phyloP scores from a whole-genome alignment of 1,284 basidiomycete species.

The Trichosporon ovoides region DNA sequence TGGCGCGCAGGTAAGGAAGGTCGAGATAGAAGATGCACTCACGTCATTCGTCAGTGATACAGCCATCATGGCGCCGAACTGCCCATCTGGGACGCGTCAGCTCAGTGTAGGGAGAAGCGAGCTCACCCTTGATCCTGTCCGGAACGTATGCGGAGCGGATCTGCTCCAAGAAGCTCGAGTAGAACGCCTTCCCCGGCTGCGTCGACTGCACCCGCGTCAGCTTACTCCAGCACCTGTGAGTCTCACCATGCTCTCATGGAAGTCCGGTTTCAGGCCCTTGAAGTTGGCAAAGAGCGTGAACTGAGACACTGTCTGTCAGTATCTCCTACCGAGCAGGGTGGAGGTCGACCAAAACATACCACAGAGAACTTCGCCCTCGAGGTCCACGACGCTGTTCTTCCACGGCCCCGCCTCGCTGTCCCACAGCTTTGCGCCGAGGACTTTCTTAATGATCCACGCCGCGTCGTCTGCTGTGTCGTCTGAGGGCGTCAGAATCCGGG shows the following conservation, averaged over 20 bases:
- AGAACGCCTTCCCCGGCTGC: conserved; percentile 64
- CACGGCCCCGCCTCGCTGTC: conserved; percentile 56
- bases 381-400: conserved; percentile 75
- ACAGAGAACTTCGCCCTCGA: conserved; percentile 78
- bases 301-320: conserved; percentile 66
- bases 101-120: too few species aligned
- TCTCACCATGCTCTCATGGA: conserved; percentile 79
- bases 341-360: conserved; percentile 42
- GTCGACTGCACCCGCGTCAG: conserved; percentile 54
- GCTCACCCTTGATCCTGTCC: conserved; percentile 69
- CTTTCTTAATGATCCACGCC: conserved; percentile 67
- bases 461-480: conserved; percentile 73
- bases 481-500: conserved; percentile 41
- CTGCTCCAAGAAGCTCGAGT: conserved; percentile 64
- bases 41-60: conserved; percentile 80
- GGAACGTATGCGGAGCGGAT: conserved; percentile 62
- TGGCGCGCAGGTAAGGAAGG: too few species aligned
- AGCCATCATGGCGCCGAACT: conserved; percentile 90
- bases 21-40: too few species aligned
- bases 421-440: conserved; percentile 69
- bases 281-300: conserved; percentile 87
- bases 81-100: conserved; percentile 51
- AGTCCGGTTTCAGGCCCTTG: conserved; percentile 67
- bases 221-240: neutral
- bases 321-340: neutral